phyloP scores from a whole-genome alignment of 192 early-diverging fungal species.

The Coemansia sp. region DNA sequence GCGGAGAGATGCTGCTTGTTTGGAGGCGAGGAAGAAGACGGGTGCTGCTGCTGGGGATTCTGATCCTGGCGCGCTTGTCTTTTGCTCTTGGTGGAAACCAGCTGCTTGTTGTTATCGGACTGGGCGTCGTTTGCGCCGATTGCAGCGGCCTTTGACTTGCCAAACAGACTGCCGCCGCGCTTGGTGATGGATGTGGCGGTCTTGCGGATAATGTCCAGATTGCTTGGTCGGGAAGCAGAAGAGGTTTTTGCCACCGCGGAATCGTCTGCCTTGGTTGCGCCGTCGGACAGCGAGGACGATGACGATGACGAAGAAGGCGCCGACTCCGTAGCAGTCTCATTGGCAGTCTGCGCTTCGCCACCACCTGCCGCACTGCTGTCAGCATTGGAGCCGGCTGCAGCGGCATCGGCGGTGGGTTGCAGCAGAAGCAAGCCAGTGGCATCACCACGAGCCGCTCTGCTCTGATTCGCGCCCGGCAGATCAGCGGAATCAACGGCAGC shows the following conservation, averaged over 20 bases:
- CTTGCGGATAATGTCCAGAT: slow-evolving; percentile 43
- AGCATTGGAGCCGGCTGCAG: background rate
- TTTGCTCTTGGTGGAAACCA: background rate
- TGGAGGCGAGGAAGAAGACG: background rate
- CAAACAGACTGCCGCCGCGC: slow-evolving; percentile 34
- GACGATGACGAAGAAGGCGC: slow-evolving; percentile 8
- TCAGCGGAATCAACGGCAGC: background rate
- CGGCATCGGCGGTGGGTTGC: background rate
- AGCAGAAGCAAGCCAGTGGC: background rate
- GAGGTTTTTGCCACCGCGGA: background rate
- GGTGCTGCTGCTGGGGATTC: background rate
- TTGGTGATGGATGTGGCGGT: slow-evolving; percentile 42
- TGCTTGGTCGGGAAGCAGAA: slow-evolving; percentile 13
- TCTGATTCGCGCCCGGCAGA: background rate
- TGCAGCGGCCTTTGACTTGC: slow-evolving; percentile 9
- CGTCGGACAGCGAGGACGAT: slow-evolving; percentile 20
- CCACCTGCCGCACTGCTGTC: background rate
- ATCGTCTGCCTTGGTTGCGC: slow-evolving; percentile 32
- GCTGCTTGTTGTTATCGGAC: background rate
- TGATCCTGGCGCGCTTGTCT: background rate
- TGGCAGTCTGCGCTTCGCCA: background rate
- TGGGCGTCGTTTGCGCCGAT: background rate
- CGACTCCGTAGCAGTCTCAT: background rate
- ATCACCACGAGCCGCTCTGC: background rate
- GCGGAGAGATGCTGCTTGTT: background rate